Evolutionary conservation across 1,284 basidiomycete genomes (phyloP).

Genomic region (Puccinia triticina): DNA sequence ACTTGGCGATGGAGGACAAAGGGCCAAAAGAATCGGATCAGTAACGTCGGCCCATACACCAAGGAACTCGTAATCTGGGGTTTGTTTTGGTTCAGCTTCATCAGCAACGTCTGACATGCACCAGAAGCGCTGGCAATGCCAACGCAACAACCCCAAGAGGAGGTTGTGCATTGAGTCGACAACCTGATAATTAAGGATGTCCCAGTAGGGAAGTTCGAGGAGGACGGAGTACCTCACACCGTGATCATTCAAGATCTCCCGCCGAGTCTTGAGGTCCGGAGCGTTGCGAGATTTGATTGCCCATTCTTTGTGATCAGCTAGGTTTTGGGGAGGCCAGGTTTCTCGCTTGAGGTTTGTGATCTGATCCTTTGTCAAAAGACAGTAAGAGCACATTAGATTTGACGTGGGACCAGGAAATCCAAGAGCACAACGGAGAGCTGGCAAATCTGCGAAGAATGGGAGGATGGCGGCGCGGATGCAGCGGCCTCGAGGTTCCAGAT

Average conservation of each 20-base stretch:
- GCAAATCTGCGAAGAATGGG: constrained; percentile 52
- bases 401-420: constrained; percentile 47
- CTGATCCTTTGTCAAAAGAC: constrained; percentile 21
- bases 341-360: constrained; percentile 35
- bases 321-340: constrained; percentile 24
- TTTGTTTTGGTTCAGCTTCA: constrained; percentile 31
- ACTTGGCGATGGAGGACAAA: background rate
- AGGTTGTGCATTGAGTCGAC: constrained; percentile 46
- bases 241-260: constrained; percentile 18
- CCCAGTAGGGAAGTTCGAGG: constrained; percentile 40
- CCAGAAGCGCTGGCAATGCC: constrained; percentile 42
- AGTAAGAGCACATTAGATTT: constrained; percentile 52
- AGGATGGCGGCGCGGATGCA: constrained; percentile 55
- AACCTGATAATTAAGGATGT: constrained; percentile 44
- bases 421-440: constrained; percentile 47
- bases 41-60: background rate
- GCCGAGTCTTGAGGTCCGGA: background rate
- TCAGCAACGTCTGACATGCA: constrained; percentile 31
- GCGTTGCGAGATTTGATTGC: constrained; percentile 23
- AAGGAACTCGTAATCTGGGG: background rate
- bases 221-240: constrained; percentile 40
- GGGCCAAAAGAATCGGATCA: background rate
- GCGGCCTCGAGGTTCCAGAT: constrained; percentile 55
- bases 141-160: constrained; percentile 19
- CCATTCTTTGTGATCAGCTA: constrained; percentile 21